These are phyloP conservation scores for Beauveria pseudobassiana DNA, from an alignment of 2,329 filamentous ascomycete species.

Conservation along the genomic window DNA sequence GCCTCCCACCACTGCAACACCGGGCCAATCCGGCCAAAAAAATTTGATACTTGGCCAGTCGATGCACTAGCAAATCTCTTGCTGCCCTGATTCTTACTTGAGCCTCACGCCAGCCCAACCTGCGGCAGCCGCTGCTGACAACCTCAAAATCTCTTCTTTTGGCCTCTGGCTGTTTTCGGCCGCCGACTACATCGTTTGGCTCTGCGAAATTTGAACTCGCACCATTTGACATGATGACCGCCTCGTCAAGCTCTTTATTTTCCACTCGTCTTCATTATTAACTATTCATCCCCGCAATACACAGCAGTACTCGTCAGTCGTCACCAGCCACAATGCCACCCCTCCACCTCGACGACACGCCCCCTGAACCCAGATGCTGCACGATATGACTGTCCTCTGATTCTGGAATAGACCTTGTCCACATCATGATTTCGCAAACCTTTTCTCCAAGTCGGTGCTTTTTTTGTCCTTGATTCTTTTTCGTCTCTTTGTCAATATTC, in stretches of 20 bases:
- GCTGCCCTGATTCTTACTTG: neutral
- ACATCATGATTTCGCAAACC: neutral
- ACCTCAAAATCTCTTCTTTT: neutral
- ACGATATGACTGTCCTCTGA: slow-evolving; percentile 15
- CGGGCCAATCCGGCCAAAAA: neutral
- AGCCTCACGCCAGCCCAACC: neutral
- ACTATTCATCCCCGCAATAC: neutral
- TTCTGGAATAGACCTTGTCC: slow-evolving; percentile 8
- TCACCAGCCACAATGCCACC: neutral
- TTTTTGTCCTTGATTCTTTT: neutral
- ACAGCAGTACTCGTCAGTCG: neutral
- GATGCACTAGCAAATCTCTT: neutral
- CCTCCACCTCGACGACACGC: neutral
- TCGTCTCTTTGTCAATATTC: neutral
- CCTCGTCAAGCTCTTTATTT: too few relatives aligned
- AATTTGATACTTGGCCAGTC: neutral
- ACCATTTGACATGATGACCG: too few relatives aligned
- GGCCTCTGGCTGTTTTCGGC: too few relatives aligned
- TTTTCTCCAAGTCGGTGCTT: neutral
- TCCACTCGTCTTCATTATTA: neutral
- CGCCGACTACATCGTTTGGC: too few relatives aligned
- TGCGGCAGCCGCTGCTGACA: too few relatives aligned
- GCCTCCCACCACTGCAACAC: neutral
- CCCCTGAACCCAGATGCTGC: slow-evolving; percentile 12
- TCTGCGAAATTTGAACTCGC: too few relatives aligned